These are phyloP conservation scores for Gamsiella multidivaricata DNA, from an alignment of 192 early-diverging fungal genomes.

Conservation along the genomic window DNA sequence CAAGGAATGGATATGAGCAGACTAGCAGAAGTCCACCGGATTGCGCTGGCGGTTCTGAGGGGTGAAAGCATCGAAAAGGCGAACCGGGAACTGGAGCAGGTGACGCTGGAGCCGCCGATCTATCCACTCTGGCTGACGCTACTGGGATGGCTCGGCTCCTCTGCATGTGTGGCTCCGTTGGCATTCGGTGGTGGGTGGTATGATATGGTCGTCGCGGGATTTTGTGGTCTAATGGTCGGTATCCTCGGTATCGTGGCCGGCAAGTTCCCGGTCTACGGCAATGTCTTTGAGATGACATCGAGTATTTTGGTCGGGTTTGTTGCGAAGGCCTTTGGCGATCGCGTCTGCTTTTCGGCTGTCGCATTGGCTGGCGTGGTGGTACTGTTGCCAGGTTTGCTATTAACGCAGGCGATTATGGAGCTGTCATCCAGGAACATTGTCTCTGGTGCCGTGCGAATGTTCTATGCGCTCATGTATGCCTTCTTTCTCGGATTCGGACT, in stretches of 20 bases:
- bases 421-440: slow-evolving; percentile 44
- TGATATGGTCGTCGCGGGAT: slow-evolving; percentile 34
- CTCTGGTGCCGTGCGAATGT: slow-evolving; percentile 54
- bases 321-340: slow-evolving; percentile 50
- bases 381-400: slow-evolving; percentile 49
- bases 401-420: slow-evolving; percentile 58
- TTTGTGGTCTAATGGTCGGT: slow-evolving; percentile 50
- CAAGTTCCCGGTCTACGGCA: slow-evolving; percentile 51
- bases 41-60: slow-evolving; percentile 39
- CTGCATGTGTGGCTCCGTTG: slow-evolving; percentile 50
- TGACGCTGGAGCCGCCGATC: slow-evolving; percentile 29
- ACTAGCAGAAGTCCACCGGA: slow-evolving; percentile 45
- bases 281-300: slow-evolving; percentile 53
- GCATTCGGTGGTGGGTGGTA: slow-evolving; percentile 53
- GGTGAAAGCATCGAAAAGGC: slow-evolving; percentile 42
- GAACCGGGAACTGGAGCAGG: slow-evolving; percentile 31
- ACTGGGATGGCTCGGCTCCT: slow-evolving; percentile 40
- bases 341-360: slow-evolving; percentile 52
- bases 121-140: slow-evolving; percentile 46
- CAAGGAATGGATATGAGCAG: slow-evolving; percentile 56
- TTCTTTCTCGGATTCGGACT: slow-evolving; percentile 56
- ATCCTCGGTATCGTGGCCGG: slow-evolving; percentile 41
- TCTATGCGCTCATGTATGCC: slow-evolving; percentile 57
- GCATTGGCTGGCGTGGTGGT: slow-evolving; percentile 50
- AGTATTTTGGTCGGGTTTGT: slow-evolving; percentile 53